A percentile compares a stretch with the other conserved stretches of the same genome.
phyloP scores from a whole-genome alignment of 192 early-diverging fungal species.

The Spizellomyces sp. region DNA sequence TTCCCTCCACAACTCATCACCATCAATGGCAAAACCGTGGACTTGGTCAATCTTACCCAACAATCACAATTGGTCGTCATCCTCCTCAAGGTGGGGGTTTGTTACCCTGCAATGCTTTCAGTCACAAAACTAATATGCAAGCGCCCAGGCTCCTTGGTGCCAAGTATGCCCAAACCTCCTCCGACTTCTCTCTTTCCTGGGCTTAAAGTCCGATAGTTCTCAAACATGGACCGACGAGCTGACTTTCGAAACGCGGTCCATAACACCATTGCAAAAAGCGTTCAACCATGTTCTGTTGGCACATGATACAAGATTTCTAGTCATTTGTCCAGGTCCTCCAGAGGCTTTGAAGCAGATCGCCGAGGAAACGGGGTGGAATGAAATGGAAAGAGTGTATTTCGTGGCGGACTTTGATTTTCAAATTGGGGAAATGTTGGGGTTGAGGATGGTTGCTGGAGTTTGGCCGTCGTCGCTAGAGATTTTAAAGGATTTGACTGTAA shows the following conservation, averaged over 20 bases:
- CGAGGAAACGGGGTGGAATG: neutral
- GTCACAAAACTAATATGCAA: no score
- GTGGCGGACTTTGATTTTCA: neutral
- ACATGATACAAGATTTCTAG: neutral
- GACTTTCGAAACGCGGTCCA: neutral
- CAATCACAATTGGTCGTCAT: neutral
- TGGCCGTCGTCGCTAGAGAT: neutral
- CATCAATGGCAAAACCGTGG: neutral
- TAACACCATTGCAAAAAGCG: neutral
- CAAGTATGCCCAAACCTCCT: neutral
- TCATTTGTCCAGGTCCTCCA: neutral
- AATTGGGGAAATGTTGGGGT: neutral
- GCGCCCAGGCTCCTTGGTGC: neutral
- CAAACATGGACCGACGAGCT: slow-evolving; percentile 4
- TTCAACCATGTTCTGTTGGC: neutral
- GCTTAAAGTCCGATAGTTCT: neutral
- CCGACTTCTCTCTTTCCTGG: neutral
- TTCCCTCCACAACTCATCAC: neutral
- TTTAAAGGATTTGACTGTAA: neutral
- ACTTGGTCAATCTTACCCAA: slow-evolving; percentile 1
- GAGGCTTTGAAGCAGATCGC: neutral
- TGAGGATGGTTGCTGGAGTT: neutral
- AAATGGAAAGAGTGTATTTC: neutral
- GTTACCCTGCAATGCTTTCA: neutral
- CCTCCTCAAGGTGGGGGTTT: neutral